A percentile compares a stretch with the other conserved stretches of the same genome.
These are phyloP conservation scores for Aspergillus latus DNA, from an alignment of 2,329 filamentous ascomycete species.

Conservation along the genomic window DNA sequence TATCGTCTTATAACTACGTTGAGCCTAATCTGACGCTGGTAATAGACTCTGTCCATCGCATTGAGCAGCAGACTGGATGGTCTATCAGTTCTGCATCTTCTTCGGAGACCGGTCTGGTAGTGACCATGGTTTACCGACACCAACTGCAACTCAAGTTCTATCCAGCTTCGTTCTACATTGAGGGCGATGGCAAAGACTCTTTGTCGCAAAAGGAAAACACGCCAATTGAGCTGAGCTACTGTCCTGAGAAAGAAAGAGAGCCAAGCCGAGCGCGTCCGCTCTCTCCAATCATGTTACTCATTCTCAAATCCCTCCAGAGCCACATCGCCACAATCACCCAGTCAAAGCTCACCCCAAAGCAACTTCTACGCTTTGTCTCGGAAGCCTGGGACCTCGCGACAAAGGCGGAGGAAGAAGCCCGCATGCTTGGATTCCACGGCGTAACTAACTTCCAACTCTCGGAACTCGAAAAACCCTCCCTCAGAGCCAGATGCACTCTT, in stretches of 20 bases:
- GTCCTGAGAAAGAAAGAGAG: slow-evolving; percentile 24
- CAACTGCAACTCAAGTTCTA: slow-evolving; percentile 46
- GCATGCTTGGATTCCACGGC: slow-evolving; percentile 46
- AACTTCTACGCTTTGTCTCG: slow-evolving; percentile 43
- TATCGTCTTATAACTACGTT: background rate
- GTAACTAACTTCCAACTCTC: slow-evolving; percentile 40
- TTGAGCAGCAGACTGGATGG: slow-evolving; percentile 48
- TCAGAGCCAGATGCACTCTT: slow-evolving; percentile 42
- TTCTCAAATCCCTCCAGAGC: slow-evolving; percentile 43
- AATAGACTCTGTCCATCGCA: slow-evolving; percentile 38
- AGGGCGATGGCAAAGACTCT: slow-evolving; percentile 23
- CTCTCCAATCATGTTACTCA: slow-evolving; percentile 41
- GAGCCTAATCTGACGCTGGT: background rate
- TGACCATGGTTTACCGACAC: slow-evolving; percentile 45
- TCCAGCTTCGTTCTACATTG: slow-evolving; percentile 37
- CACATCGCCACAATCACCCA: slow-evolving; percentile 39
- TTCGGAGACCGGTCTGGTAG: slow-evolving; percentile 30
- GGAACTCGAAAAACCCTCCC: slow-evolving; percentile 26
- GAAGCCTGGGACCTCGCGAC: slow-evolving; percentile 44
- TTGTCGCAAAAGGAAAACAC: slow-evolving; percentile 24
- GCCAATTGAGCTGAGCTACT: slow-evolving; percentile 38
- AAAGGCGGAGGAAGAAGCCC: slow-evolving; percentile 45
- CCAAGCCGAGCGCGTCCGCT: slow-evolving; percentile 19
- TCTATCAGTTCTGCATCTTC: slow-evolving; percentile 40
- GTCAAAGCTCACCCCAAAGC: slow-evolving; percentile 36